Evolutionary conservation across 306 rosid genomes (phyloP), one percentile per base, ranked within the genome.

Genomic region (Biancaea sappan): DNA sequence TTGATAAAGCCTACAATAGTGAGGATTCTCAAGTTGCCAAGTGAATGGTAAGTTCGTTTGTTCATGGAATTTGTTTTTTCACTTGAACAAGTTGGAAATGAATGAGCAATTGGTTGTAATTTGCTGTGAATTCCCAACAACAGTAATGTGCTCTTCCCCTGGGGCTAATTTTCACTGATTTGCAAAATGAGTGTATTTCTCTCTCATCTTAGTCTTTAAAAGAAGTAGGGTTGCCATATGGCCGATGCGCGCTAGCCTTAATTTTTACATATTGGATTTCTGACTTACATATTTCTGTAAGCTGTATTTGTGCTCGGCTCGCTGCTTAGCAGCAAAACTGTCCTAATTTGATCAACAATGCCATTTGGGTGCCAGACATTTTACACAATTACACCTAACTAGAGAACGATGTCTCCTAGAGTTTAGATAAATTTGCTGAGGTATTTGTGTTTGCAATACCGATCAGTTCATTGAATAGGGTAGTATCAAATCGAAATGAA

Each of bases 1-100:
- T 76, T 91, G 81, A 85, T 40, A 46, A 46, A 68, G 32, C 25
- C 54, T 11, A 16, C 26, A 51, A 71, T 26, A 50, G 22, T 79
- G 73, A 52, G 72, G 6, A 12, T 54, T 69, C 4, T 69, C 61
- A 51, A 73, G 69, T 50, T 54, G 28, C 38, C 16, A 24, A 51
- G 48, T 61, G 16, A 60, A 31, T 54, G 25, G 79, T 82, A 50
- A 73, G 74, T 14, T 25, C 11, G 29, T 60, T 75, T 56, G 40
- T 48, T 37, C 21, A 8, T 43, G 10, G 47, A 71, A 13, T 48
- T 71, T 35, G 4, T 68, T 18, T 51, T 51, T 31, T 13, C 25
- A 22, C 62, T 52, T 61, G 47, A 69, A 52, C 35, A 21, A 29
- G 29, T 7, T 75, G 19, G 16, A 25, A 61, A 59, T 61, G 54